Conservation (phyloP, 768 basidiomycete genomes). For the Kondoa malvinella region DNA sequence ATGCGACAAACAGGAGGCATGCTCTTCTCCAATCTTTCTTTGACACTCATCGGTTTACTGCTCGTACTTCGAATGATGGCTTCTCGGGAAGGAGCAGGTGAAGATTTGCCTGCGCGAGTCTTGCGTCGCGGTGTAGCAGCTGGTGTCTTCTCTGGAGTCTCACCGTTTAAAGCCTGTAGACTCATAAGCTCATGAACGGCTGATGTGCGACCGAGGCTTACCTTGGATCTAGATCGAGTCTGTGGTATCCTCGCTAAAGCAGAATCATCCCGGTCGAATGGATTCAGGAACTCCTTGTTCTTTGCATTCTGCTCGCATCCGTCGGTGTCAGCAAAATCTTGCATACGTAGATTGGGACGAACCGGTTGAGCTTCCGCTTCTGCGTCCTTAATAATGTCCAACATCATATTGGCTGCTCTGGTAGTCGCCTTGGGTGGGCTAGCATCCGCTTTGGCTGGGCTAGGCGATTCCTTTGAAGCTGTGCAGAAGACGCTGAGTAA, state of each 20-base stretch:
- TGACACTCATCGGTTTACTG: background rate
- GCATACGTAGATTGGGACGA: background rate
- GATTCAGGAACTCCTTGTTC: background rate
- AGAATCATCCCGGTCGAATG: constrained; percentile 1
- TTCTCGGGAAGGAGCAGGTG: background rate
- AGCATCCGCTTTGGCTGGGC: background rate
- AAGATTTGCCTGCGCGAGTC: background rate
- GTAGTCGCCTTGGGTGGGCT: background rate
- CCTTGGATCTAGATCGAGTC: background rate
- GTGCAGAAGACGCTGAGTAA: background rate
- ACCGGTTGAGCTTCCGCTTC: background rate
- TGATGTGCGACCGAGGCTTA: background rate
- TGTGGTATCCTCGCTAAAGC: background rate
- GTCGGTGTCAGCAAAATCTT: background rate
- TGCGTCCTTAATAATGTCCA: constrained; percentile 2
- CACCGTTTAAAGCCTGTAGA: no score
- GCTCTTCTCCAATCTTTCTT: constrained; percentile 6
- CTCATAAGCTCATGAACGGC: no score
- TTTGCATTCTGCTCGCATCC: background rate
- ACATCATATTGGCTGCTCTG: constrained; percentile 1
- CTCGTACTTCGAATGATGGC: background rate
- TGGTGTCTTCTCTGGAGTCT: no score
- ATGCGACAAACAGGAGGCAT: background rate
- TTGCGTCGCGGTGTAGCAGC: background rate
- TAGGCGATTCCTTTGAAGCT: background rate